Evolutionary conservation across 805 yeast species (phyloP).

Genomic region (Ogataea degrootiae): DNA sequence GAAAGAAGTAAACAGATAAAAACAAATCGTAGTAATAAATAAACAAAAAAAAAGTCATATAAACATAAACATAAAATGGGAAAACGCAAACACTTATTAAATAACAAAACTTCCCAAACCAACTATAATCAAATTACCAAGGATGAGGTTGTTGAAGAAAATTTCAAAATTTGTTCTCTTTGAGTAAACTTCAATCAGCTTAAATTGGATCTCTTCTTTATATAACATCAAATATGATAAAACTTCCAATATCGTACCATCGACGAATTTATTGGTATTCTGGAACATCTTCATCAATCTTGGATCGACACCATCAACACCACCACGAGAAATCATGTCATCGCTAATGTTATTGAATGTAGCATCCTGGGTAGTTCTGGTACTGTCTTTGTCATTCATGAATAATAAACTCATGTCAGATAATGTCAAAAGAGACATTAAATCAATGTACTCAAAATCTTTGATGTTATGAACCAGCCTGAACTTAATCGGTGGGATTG

Average conservation of each 20-base stretch:
- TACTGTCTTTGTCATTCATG: not conserved
- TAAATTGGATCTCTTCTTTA: conserved; percentile 29
- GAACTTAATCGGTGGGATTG: conserved; percentile 34
- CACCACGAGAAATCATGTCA: too few relatives aligned
- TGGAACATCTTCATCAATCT: conserved; percentile 14
- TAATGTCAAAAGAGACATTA: conserved; percentile 21
- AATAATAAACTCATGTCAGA: conserved; percentile 10
- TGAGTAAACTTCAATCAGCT: conserved; percentile 26
- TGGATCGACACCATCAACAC: conserved; percentile 4
- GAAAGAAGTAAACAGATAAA: not conserved
- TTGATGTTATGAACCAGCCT: conserved; percentile 43
- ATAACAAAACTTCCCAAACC: conserved; percentile 35
- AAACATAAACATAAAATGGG: not conserved
- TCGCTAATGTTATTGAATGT: too few relatives aligned
- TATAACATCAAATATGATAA: conserved; percentile 25
- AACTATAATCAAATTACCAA: conserved; percentile 34
- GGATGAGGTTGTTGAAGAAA: conserved; percentile 34
- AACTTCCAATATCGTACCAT: conserved; percentile 25
- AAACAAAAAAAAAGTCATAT: not conserved
- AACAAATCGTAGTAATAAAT: not conserved
- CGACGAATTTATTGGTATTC: conserved; percentile 29
- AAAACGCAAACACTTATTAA: conserved; percentile 4
- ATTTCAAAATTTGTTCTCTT: conserved; percentile 31
- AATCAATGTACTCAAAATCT: conserved; percentile 36
- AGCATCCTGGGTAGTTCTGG: too few relatives aligned